Conservation (phyloP, 192 early-diverging fungal species). For the Linnemannia hyalina region DNA sequence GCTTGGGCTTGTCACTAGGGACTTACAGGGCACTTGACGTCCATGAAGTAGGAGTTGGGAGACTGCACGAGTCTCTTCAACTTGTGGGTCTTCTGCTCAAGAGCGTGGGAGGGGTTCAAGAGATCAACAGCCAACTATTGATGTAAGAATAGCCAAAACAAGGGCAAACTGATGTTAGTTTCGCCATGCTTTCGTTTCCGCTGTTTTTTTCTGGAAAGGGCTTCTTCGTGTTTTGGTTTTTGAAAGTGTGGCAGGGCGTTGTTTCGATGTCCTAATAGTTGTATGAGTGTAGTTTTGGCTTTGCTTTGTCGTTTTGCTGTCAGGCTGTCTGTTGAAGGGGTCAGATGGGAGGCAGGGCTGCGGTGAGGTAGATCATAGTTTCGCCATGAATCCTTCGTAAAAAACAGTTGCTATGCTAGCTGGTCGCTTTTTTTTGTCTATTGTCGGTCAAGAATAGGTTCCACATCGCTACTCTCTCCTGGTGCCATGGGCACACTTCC, state of each 20-base stretch:
- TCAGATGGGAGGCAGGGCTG: neutral
- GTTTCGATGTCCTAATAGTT: neutral
- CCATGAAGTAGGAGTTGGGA: conserved; percentile 99
- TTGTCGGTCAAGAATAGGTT: neutral
- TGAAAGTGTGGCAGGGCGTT: neutral
- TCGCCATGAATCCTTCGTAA: conserved; percentile 24
- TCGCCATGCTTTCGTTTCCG: neutral
- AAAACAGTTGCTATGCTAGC: neutral
- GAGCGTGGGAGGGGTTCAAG: conserved; percentile 87
- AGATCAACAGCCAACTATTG: conserved; percentile 92
- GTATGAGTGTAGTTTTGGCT: neutral
- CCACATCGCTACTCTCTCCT: neutral
- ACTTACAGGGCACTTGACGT: conserved; percentile 90
- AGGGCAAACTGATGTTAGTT: conserved; percentile 33
- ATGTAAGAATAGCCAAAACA: neutral
- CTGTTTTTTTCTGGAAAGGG: neutral
- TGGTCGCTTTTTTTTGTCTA: neutral
- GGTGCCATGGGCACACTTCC: neutral
- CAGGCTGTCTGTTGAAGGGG: neutral
- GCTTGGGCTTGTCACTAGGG: neutral
- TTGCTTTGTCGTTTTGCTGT: neutral
- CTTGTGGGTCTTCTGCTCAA: conserved; percentile 91
- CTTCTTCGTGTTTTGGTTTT: neutral
- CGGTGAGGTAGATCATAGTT: conserved; percentile 23
- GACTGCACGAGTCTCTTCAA: conserved; percentile 97